phyloP scores from a whole-genome alignment of 805 yeast species.

The Ascoidea asiatica region DNA sequence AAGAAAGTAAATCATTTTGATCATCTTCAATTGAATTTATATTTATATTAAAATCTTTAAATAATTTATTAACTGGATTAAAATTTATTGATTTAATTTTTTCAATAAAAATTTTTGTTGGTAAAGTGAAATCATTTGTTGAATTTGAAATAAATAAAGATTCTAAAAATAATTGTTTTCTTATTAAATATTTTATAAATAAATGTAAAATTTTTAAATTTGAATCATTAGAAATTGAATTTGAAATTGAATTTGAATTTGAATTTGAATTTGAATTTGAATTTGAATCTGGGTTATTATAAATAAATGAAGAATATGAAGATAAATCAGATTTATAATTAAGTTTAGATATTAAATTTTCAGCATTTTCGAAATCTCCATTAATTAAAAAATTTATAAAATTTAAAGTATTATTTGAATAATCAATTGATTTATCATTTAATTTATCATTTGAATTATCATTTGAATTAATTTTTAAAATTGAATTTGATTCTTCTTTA shows the following conservation, averaged over 20 bases:
- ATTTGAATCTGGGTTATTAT: slow-evolving; percentile 4
- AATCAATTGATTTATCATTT: too few relatives aligned
- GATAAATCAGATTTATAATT: slow-evolving; percentile 2
- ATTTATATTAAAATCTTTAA: slow-evolving; percentile 17
- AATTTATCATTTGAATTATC: slow-evolving; percentile 13
- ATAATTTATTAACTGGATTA: slow-evolving; percentile 17
- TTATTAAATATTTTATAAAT: slow-evolving; percentile 19
- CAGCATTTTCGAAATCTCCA: slow-evolving; percentile 30
- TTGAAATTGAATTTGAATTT: not conserved
- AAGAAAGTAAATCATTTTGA: slow-evolving; percentile 10
- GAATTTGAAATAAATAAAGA: slow-evolving; percentile 20
- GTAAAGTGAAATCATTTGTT: slow-evolving; percentile 17
- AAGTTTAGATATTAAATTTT: slow-evolving; percentile 13
- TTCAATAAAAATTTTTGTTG: slow-evolving; percentile 24
- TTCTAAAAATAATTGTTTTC: slow-evolving; percentile 29
- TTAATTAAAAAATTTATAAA: slow-evolving; percentile 23
- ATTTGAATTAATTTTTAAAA: slow-evolving; percentile 8
- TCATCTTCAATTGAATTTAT: too few relatives aligned
- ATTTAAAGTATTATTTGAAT: slow-evolving; percentile 24
- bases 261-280: not conserved
- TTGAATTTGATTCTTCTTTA: slow-evolving; percentile 22
- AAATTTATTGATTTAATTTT: slow-evolving; percentile 19
- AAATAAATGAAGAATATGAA: slow-evolving; percentile 14
- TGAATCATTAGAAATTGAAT: too few relatives aligned
- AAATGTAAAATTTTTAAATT: too few relatives aligned